phyloP scores from a whole-genome alignment of 1,284 basidiomycete species.

The Cryptococcus floricola region DNA sequence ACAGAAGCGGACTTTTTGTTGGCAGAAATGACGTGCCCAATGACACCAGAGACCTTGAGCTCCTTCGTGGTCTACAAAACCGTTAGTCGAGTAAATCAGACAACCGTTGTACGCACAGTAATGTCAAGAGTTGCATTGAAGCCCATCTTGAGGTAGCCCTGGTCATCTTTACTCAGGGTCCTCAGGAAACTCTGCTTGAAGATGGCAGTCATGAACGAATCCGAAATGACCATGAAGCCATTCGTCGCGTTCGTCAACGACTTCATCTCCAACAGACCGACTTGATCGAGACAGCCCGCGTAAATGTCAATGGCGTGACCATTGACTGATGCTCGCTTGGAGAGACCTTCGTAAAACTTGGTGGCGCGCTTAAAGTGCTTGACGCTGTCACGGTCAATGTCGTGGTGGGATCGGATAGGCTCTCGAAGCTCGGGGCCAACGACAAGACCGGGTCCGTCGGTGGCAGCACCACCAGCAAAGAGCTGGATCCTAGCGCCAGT shows the following conservation, averaged over 20 bases:
- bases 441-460: slow-evolving; percentile 95
- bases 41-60: slow-evolving; percentile 95
- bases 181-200: slow-evolving; percentile 98
- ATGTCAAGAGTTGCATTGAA: slow-evolving; percentile 99
- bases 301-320: slow-evolving; percentile 95
- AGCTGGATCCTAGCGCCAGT: slow-evolving; percentile 96
- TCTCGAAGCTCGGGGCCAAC: slow-evolving; percentile 94
- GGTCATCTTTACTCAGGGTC: slow-evolving; percentile 88
- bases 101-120: slow-evolving; percentile 57
- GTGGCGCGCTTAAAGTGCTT: slow-evolving; percentile 97
- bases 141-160: slow-evolving; percentile 91
- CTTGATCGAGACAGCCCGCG: slow-evolving; percentile 96
- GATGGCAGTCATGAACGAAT: slow-evolving; percentile 96
- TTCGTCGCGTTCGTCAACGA: slow-evolving; percentile 92
- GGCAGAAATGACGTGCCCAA: slow-evolving; percentile 94
- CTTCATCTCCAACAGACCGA: slow-evolving; percentile 97
- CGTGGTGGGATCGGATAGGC: slow-evolving; percentile 97
- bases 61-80: slow-evolving; percentile 85
- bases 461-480: slow-evolving; percentile 93
- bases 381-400: slow-evolving; percentile 94
- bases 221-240: slow-evolving; percentile 91
- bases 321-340: slow-evolving; percentile 90
- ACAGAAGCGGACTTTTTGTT: slow-evolving; percentile 96
- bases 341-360: slow-evolving; percentile 96
- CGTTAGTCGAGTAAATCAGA: background rate